Base-by-base conservation (phyloP, 768 basidiomycete genomes). In the Sarcodon aspratus region DNA sequence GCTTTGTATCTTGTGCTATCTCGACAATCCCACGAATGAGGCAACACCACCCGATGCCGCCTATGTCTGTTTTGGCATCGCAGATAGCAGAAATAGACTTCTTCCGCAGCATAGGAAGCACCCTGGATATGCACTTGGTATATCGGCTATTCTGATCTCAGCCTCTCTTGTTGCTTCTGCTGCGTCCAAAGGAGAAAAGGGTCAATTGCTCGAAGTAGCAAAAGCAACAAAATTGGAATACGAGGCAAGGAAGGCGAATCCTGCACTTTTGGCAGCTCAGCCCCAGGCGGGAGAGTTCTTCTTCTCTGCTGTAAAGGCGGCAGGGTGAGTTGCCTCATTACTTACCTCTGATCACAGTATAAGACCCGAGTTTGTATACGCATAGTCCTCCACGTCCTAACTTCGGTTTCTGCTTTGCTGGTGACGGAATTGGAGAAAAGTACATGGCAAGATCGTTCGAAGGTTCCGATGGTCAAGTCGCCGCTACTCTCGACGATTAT, bases 91-190 rank as follows among this genome's bases (percentile, higher is more conserved):
- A 21, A 36, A 43, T 15, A 46, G 53, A 9, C 46, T 63, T 6
- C 42, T 45, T n/a, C 46, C 47, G 9, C 52, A 52, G 8, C 60
- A 60, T 48, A 40, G 46, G 9, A 50, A 50, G 10, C 57, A 60
- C 47, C 50, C 57, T 4, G 59, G 59, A 9, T 59, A 59, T 46
- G 52, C 54, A 10, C 54, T 64, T n/a, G 52, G 52, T 5, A 46
- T 54, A 1, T 45, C 54, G 4, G 34, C 54, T 9, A 48, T 53
- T 15, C 32, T 43, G 9, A 15, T 63, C 9, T 56, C 60, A 5
- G 50, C 62, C 3, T 50, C 55, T 1, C 36, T 57, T 3, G 60
- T 59, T 52, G 32, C 54, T n/a, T 42, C 54, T 10, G 4, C 44
- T 21, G 48, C 55, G 15, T 13, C 44, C 15, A 46, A 48, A 11